A percentile compares a stretch with the other conserved stretches of the same genome.
phyloP scores from a whole-genome alignment of 106 monocot genomes.

The Allium cepa region DNA sequence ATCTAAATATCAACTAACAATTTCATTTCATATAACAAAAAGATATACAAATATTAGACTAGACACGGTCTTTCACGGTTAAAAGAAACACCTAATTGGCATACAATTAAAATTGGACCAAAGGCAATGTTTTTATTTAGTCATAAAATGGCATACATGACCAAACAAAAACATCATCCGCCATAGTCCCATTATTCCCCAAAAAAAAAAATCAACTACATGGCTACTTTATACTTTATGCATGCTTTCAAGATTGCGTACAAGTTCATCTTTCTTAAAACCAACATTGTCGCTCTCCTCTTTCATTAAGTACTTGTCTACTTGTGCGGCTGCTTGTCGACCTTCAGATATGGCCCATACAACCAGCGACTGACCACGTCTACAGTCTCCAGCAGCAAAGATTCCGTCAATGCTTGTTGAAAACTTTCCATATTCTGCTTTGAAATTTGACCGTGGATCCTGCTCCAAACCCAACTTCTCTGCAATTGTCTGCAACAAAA shows the following conservation, averaged over 20 bases:
- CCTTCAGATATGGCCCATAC: slow-evolving; percentile 98
- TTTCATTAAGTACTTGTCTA: slow-evolving; percentile 65
- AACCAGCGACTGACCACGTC: slow-evolving; percentile 90
- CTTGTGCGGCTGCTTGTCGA: slow-evolving; percentile 73
- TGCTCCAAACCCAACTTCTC: slow-evolving; percentile 70
- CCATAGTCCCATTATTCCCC: no score
- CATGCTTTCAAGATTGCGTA: slow-evolving; percentile 5
- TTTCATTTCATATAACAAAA: no score
- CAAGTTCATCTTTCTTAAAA: background rate
- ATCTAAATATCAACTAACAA: no score
- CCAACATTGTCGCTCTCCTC: slow-evolving; percentile 10
- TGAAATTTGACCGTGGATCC: slow-evolving; percentile 87
- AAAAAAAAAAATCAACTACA: no score
- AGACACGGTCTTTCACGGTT: no score
- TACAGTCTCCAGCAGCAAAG: slow-evolving; percentile 93
- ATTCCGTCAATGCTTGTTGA: slow-evolving; percentile 79
- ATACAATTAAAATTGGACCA: no score
- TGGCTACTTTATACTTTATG: background rate
- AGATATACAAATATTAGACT: no score
- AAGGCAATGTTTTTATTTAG: no score
- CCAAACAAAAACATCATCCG: no score
- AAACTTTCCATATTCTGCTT: slow-evolving; percentile 80
- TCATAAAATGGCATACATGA: no score
- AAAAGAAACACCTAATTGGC: no score
- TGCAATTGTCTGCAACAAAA: slow-evolving; percentile 53